Evolutionary conservation across 305 asterid species (phyloP).

Genomic region (Solanum hybrid): DNA sequence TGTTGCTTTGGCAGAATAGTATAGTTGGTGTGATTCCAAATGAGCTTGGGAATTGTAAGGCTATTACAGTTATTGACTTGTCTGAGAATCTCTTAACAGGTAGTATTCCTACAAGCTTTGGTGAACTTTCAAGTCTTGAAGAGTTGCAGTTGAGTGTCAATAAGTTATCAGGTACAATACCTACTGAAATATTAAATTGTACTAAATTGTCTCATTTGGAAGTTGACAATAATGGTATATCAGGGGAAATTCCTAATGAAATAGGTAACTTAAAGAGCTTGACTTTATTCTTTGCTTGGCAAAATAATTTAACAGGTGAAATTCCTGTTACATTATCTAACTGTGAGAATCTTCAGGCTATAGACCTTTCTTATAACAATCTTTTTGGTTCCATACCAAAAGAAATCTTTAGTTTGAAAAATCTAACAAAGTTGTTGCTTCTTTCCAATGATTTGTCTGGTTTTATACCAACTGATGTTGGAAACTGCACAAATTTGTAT

Average conservation of each 20-base stretch:
- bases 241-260: constrained; percentile 65
- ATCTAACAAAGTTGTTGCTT: constrained; percentile 65
- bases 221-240: constrained; percentile 65
- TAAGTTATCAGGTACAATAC: constrained; percentile 69
- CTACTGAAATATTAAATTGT: constrained; percentile 66
- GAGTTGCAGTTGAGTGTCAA: constrained; percentile 79
- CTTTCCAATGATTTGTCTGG: constrained; percentile 74
- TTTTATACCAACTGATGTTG: constrained; percentile 75
- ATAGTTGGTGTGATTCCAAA: constrained; percentile 62
- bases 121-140: constrained; percentile 51
- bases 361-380: constrained; percentile 82
- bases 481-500: constrained; percentile 74
- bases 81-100: constrained; percentile 78
- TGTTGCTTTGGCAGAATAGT: constrained; percentile 78
- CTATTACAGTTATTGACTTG: constrained; percentile 51
- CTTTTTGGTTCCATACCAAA: constrained; percentile 68
- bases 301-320: constrained; percentile 69
- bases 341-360: constrained; percentile 66
- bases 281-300: constrained; percentile 88
- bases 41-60: constrained; percentile 65
- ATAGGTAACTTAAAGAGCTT: constrained; percentile 52
- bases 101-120: constrained; percentile 55
- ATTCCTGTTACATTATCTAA: constrained; percentile 66
- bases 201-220: constrained; percentile 62
- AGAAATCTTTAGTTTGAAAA: constrained; percentile 45